phyloP scores from a whole-genome alignment of 2,329 filamentous ascomycete species.

The Sarocladium kiliense region DNA sequence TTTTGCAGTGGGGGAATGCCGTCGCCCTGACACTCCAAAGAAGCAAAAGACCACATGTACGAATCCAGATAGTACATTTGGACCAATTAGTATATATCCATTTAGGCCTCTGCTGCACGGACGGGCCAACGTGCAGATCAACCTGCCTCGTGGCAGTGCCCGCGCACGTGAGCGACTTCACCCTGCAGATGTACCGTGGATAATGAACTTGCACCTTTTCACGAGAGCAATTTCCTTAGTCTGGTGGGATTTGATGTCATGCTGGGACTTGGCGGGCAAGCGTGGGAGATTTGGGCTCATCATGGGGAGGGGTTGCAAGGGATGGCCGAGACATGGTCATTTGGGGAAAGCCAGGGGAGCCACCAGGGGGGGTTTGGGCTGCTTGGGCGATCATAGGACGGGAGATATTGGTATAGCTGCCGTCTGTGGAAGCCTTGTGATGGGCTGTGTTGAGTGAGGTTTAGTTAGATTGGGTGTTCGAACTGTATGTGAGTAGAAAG shows the following conservation, averaged over 20 bases:
- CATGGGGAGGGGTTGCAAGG: neutral
- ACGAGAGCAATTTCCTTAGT: neutral
- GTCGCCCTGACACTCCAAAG: no score
- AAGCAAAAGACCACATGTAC: no score
- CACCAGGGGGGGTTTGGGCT: neutral
- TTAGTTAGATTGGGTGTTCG: no score
- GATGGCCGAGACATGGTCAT: slow-evolving; percentile 4
- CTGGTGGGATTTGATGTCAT: slow-evolving; percentile 5
- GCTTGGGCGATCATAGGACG: slow-evolving; percentile 1
- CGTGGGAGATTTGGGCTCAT: neutral
- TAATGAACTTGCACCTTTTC: neutral
- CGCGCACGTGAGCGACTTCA: neutral
- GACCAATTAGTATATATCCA: no score
- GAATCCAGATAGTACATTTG: no score
- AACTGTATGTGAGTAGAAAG: no score
- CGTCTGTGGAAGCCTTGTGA: neutral
- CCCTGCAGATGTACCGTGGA: neutral
- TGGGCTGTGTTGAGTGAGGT: neutral
- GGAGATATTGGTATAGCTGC: neutral
- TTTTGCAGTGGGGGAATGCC: no score
- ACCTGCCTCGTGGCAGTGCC: neutral
- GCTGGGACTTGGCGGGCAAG: neutral
- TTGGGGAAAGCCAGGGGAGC: neutral
- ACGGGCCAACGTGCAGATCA: neutral
- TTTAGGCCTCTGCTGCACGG: no score